These are phyloP conservation scores for Phialophora macrospora DNA, from an alignment of 2,329 filamentous ascomycete species.

Conservation along the genomic window DNA sequence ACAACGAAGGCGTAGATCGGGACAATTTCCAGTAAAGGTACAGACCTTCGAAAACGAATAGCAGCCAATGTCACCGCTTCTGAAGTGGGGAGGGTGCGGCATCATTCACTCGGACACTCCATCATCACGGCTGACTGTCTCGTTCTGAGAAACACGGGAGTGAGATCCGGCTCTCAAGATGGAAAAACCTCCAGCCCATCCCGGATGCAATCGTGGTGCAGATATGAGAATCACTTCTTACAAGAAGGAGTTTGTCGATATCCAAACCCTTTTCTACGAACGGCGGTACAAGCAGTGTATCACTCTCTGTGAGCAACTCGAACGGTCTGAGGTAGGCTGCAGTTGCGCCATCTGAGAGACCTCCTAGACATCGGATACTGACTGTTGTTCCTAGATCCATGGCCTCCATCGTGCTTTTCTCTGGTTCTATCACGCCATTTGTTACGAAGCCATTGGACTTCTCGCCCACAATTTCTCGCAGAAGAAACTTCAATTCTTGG, in stretches of 20 bases:
- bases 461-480: constrained; percentile 37
- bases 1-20: neutral
- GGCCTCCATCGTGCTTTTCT: constrained; percentile 36
- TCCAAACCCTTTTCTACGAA: constrained; percentile 30
- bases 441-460: constrained; percentile 37
- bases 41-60: neutral
- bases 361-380: neutral
- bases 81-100: constrained; percentile 7
- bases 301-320: constrained; percentile 32
- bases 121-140: neutral
- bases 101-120: neutral
- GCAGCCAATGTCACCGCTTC: neutral
- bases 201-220: constrained; percentile 7
- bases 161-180: neutral
- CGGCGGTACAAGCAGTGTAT: constrained; percentile 36
- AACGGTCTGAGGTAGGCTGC: constrained; percentile 24
- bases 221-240: constrained; percentile 19
- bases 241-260: constrained; percentile 28
- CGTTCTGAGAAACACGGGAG: neutral
- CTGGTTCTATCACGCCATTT: constrained; percentile 38
- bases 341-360: neutral
- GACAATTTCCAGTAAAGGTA: neutral
- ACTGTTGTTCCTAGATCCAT: constrained; percentile 29
- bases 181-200: constrained; percentile 14
- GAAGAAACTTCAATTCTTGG: constrained; percentile 35